Evolutionary conservation across 2,329 filamentous ascomycete species (phyloP), one percentile per base, ranked within the genome.

Genomic region (Diaporthe eres): DNA sequence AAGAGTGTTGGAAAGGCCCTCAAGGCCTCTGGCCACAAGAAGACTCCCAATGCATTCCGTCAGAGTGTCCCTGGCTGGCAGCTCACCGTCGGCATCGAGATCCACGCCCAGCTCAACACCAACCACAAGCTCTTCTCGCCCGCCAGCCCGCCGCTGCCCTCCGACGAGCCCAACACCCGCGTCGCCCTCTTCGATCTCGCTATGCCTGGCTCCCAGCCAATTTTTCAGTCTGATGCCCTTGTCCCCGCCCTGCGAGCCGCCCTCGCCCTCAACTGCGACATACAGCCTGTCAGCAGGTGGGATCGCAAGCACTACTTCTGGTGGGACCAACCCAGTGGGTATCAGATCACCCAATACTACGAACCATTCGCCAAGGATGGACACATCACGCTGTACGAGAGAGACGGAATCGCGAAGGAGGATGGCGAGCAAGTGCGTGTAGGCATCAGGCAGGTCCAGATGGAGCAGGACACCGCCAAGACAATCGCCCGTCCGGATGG

Each of bases 291-390:
- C 79, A 98, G 95, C 83, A 91, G 91, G 72, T 99, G 98, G 85
- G 97, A 99, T 84, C 90, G 97, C 78, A 99, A 99, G 84, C 97
- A 99, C 84, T 99, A 99, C 85, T 98, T 99, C 85, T 98, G 98
- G 87, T 98, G 97, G 91, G 97, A 99, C 84, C 97, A 99, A 84
- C 97, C 97, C 0, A 91, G 95, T 0, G 97, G 97, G 0, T 99
- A 99, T 84, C 97, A 99, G 84, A 98, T 99, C 78, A 99, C 97
- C 2, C 97, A 99, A 82, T 98, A 96, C 86, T 98, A 98, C 83
- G 87, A 92, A 75, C 92, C 92, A 0, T 91, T 93, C 79, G 92
- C 92, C 1, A 91, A 88, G 76, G 88, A 95, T 80, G 97, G 97
- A 2, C 85, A 87, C 53, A 87, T 98, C n/a, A 90, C 88, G 0